Evolutionary conservation across 2,329 filamentous ascomycete species (phyloP).

Genomic region (Pseudohalonectria lignicola): DNA sequence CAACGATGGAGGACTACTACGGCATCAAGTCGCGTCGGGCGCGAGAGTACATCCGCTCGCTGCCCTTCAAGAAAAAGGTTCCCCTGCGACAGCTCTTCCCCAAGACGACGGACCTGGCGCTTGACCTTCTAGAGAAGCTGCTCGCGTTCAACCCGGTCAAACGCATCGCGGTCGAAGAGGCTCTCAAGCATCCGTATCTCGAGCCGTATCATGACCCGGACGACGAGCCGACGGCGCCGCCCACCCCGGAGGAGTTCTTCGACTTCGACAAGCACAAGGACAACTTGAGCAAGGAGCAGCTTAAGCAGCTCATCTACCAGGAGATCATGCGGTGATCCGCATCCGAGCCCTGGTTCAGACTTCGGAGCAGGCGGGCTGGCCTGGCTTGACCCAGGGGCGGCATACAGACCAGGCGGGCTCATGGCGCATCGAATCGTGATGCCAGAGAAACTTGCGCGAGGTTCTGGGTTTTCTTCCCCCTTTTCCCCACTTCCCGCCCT

Average conservation of each 20-base stretch:
- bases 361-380: too few species aligned
- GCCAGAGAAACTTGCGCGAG: too few species aligned
- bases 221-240: conserved; percentile 91
- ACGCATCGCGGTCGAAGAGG: conserved; percentile 96
- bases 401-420: too few species aligned
- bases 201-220: conserved; percentile 99
- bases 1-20: conserved; percentile 99
- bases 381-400: background rate
- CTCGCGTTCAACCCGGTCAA: conserved; percentile 98
- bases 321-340: conserved; percentile 73
- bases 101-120: conserved; percentile 93
- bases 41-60: conserved; percentile 92
- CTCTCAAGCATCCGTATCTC: conserved; percentile 92
- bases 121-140: conserved; percentile 90
- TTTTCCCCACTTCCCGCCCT: too few species aligned
- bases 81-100: conserved; percentile 95
- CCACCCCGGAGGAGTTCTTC: conserved; percentile 98
- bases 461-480: too few species aligned
- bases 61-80: conserved; percentile 99
- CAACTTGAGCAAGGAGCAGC: conserved; percentile 91
- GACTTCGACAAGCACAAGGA: conserved; percentile 99
- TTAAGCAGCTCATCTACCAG: conserved; percentile 95
- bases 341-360: background rate
- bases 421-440: too few species aligned
- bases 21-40: conserved; percentile 98